Conservation (phyloP, 2,329 filamentous ascomycete species). For the Exophiala calicioides region DNA sequence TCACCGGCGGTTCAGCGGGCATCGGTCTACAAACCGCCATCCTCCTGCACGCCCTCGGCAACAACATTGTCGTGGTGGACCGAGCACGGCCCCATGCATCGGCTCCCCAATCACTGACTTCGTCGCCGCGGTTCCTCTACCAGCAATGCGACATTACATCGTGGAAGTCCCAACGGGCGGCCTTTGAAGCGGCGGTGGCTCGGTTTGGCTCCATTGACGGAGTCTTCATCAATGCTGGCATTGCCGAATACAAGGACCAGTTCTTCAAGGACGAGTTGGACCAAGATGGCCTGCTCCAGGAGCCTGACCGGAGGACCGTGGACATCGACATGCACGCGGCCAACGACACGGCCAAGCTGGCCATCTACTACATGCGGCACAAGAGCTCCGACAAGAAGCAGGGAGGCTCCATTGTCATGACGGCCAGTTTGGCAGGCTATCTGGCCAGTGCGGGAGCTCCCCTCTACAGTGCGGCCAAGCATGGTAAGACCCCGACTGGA, state of each 20-base stretch:
- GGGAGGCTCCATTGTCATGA: conserved; percentile 50
- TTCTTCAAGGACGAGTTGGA: conserved; percentile 52
- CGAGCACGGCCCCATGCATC: conserved; percentile 28
- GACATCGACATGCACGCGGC: conserved; percentile 52
- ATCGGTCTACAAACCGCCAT: conserved; percentile 45
- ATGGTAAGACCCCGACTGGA: conserved; percentile 37
- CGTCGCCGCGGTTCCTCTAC: conserved; percentile 36
- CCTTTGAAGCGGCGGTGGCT: conserved; percentile 44
- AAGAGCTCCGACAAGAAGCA: conserved; percentile 32
- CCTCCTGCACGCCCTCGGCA: conserved; percentile 40
- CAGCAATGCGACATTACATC: conserved; percentile 49
- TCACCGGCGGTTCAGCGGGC: conserved; percentile 44
- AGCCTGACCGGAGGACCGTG: conserved; percentile 48
- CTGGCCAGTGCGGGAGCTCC: conserved; percentile 51
- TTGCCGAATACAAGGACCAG: conserved; percentile 51
- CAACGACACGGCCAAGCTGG: conserved; percentile 50
- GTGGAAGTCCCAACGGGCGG: conserved; percentile 48
- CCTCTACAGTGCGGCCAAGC: conserved; percentile 53
- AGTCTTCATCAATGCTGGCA: conserved; percentile 54
- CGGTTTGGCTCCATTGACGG: conserved; percentile 48
- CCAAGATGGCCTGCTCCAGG: conserved; percentile 42
- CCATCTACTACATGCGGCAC: conserved; percentile 49
- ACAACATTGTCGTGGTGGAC: conserved; percentile 47
- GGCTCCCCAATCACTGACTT: conserved; percentile 36
- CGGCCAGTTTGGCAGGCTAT: conserved; percentile 53